Evolutionary conservation across 1,284 basidiomycete species (phyloP).

Genomic region (Coriolopsis trogii): DNA sequence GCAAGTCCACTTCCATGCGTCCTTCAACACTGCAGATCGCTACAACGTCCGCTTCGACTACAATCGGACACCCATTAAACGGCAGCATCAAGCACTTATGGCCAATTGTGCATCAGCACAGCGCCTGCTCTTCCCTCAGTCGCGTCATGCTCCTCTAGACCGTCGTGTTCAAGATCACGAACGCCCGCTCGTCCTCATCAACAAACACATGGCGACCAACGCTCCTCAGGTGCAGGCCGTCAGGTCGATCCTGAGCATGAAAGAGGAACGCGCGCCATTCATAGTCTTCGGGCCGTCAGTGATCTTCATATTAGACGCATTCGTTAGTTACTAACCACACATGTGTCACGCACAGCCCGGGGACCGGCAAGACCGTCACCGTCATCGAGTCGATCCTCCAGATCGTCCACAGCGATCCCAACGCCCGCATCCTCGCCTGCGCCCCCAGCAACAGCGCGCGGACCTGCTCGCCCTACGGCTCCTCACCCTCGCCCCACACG

Average conservation of each 20-base stretch:
- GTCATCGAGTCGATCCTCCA: constrained; percentile 68
- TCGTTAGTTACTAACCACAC: no score
- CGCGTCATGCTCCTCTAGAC: constrained; percentile 30
- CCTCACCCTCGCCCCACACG: constrained; percentile 35
- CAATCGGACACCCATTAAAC: constrained; percentile 51
- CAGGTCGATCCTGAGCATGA: constrained; percentile 47
- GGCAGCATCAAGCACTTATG: constrained; percentile 62
- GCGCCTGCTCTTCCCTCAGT: constrained; percentile 45
- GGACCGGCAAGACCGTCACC: constrained; percentile 73
- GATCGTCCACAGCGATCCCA: constrained; percentile 45
- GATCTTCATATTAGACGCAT: neutral
- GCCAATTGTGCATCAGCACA: constrained; percentile 41
- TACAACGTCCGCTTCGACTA: constrained; percentile 59
- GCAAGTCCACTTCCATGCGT: constrained; percentile 51
- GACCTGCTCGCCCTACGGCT: constrained; percentile 63
- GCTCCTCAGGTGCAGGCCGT: constrained; percentile 57
- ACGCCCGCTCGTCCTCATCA: constrained; percentile 35
- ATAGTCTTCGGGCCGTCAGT: constrained; percentile 70
- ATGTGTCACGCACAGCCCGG: constrained; percentile 44
- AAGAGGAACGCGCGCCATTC: constrained; percentile 55
- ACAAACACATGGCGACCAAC: constrained; percentile 51
- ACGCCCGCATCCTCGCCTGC: constrained; percentile 59
- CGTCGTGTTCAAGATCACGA: constrained; percentile 13
- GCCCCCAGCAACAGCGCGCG: constrained; percentile 68
- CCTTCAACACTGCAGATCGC: constrained; percentile 41